Conservation (phyloP, 805 yeast genomes). For the Naumovozyma dairenensis region DNA sequence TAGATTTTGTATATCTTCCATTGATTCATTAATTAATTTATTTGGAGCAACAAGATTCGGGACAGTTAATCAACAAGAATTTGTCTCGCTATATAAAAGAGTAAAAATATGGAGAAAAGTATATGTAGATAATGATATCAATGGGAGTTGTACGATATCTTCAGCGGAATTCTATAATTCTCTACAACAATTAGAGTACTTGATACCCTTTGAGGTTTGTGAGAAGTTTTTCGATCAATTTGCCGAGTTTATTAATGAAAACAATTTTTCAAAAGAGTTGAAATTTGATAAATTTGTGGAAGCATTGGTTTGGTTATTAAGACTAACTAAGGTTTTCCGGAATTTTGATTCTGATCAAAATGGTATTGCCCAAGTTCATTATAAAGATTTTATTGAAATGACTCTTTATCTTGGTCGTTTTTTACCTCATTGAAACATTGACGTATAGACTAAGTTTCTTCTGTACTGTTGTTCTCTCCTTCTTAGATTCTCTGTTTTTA, state of each 20-base stretch:
- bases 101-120: constrained; percentile 29
- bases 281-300: constrained; percentile 79
- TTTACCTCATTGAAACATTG: constrained; percentile 26
- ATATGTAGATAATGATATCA: constrained; percentile 29
- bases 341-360: constrained; percentile 65
- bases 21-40: constrained; percentile 28
- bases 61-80: constrained; percentile 26
- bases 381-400: constrained; percentile 56
- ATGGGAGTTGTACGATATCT: constrained; percentile 26
- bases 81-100: constrained; percentile 26
- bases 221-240: constrained; percentile 30
- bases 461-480: no score
- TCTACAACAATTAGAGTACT: constrained; percentile 27
- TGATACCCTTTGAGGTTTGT: constrained; percentile 27
- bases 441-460: no score
- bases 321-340: constrained; percentile 70
- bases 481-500: no score
- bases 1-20: constrained; percentile 26
- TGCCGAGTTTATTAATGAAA: constrained; percentile 25
- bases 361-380: constrained; percentile 59
- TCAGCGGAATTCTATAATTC: constrained; percentile 27
- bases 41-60: constrained; percentile 30
- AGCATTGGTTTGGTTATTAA: constrained; percentile 62
- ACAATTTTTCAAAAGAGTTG: constrained; percentile 31
- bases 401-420: constrained; percentile 31